Percentiles rank a stretch among this genome's conserved stretches.
Conservation (phyloP, 2,329 filamentous ascomycete genomes). For the Dryadomyces quercivorus region DNA sequence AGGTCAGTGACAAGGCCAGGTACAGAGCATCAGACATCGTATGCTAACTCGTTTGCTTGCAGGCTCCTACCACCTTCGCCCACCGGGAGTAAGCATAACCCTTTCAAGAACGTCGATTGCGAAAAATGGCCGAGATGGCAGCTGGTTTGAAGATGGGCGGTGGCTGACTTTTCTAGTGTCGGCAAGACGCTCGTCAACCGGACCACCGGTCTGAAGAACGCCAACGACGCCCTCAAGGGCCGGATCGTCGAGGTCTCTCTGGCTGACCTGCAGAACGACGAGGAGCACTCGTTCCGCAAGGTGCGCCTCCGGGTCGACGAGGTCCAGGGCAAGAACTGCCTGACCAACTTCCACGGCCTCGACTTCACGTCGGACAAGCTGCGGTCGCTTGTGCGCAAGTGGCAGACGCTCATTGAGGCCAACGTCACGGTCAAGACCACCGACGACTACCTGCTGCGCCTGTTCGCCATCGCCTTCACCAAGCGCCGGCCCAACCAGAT, state of each 20-base stretch:
- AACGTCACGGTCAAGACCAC: constrained; percentile 99
- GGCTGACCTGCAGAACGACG: constrained; percentile 98
- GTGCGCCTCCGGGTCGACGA: constrained; percentile 97
- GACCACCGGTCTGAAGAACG: constrained; percentile 99
- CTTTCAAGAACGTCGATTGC: background rate
- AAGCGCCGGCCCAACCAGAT: constrained; percentile 99
- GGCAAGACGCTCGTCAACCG: constrained; percentile 99
- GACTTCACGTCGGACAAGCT: constrained; percentile 99
- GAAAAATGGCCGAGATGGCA: background rate
- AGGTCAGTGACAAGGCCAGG: constrained; percentile 40
- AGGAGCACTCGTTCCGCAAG: constrained; percentile 99
- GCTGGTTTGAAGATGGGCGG: background rate
- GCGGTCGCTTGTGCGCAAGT: constrained; percentile 97
- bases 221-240: constrained; percentile 97
- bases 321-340: constrained; percentile 99
- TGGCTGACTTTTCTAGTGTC: constrained; percentile 50
- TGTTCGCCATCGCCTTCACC: constrained; percentile 99
- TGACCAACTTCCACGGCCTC: constrained; percentile 99
- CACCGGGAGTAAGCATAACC: constrained; percentile 74
- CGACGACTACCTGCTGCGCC: constrained; percentile 97
- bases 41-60: constrained; percentile 2
- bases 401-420: constrained; percentile 98
- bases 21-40: background rate
- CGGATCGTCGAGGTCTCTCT: constrained; percentile 98
- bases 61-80: constrained; percentile 93